Base-by-base conservation (phyloP, 176 grass and related monocot genomes). In the Saccharum spontaneum region DNA sequence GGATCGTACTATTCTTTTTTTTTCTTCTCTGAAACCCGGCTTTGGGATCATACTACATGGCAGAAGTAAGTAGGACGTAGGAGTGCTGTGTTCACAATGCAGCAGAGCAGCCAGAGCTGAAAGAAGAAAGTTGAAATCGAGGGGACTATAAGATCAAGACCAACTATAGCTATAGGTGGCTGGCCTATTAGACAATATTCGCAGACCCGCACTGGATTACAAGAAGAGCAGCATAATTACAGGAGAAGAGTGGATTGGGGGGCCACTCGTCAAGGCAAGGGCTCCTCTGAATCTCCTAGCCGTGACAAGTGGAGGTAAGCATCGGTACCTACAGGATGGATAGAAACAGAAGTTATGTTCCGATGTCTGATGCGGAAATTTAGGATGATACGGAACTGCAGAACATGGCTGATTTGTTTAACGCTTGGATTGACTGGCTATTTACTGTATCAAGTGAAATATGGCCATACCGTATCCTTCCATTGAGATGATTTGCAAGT, bases 401-500 rank as follows among this genome's bases (percentile, higher is more conserved):
- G 45, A 36, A 65, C 44, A 78, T 59, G 52, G 24, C 48, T 82
- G 52, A 24, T 13, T 28, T 75, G 41, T 68, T 80, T 5, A 80
- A 18, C 10, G 4, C 74, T 65, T 20, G 1, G 8, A 45, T 20
- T 36, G 31, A 67, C 16, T 13, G 3, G 12, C 67, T 60, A 45
- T 67, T 28, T 39, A 64, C 55, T 71, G 48, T 17, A 75, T 26
- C 34, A 55, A 85, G 20, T 65, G 44, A 10, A 54, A 37, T 20
- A 72, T 57, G 37, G 66, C 7, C 67, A 79, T 77, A 93, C 83
- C 93, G 69, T 95, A 98, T 91, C 92, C 95, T 94, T 97, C 92
- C 87, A 93, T 91, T 11, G 95, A 98, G 23, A 95, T 93, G 52
- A 95, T 91, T 82, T 98, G 90, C 76, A 98, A 69, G 82, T 94